These are phyloP conservation scores for Setaria viridis DNA, from an alignment of 202 grass and related monocot species.

Conservation along the genomic window DNA sequence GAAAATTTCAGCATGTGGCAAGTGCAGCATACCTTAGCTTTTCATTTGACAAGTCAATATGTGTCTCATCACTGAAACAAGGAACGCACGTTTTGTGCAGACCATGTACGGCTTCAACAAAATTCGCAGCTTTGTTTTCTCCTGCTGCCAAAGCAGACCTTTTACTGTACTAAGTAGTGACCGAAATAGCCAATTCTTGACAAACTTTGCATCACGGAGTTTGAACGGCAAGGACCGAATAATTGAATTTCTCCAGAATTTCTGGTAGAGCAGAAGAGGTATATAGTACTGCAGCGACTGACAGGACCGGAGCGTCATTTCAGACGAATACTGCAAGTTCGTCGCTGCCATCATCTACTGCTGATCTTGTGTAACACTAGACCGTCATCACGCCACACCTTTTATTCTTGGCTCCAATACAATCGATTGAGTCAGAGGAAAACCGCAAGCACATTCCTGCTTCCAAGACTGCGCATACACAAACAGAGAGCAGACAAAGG, in stretches of 20 bases:
- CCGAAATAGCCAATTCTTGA: not conserved
- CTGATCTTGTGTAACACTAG: no score
- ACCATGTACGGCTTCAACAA: not conserved
- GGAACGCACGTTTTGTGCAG: not conserved
- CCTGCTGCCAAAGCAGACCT: conserved; percentile 11
- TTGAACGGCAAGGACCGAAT: no score
- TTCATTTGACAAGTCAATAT: not conserved
- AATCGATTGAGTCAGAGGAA: no score
- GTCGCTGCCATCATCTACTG: no score
- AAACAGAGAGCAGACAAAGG: no score
- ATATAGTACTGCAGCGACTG: no score
- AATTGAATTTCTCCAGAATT: no score
- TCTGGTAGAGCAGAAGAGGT: no score
- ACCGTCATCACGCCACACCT: no score
- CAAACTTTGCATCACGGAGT: not conserved
- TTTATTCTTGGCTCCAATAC: no score
- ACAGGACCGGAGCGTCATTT: not conserved
- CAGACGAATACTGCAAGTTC: no score
- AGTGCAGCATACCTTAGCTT: not conserved
- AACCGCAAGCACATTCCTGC: not conserved
- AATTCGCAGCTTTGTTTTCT: not conserved
- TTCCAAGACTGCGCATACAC: not conserved
- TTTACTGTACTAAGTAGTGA: not conserved
- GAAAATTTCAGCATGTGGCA: not conserved
- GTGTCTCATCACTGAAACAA: not conserved